phyloP scores from a whole-genome alignment of 2,329 filamentous ascomycete genomes.

The Chaetomiaceae sp. region DNA sequence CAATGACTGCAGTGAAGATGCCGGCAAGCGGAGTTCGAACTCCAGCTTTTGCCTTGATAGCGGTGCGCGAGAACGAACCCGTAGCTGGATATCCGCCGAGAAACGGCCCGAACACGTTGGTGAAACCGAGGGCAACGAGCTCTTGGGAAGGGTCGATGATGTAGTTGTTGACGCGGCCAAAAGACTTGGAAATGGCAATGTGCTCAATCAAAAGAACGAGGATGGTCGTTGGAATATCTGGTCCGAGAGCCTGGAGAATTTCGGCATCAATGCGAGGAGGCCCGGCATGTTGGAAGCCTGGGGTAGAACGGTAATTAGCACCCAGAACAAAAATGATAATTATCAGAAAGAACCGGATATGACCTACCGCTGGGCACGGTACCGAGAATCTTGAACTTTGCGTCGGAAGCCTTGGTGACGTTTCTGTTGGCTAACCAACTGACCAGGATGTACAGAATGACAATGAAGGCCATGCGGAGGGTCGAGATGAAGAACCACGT shows the following conservation, averaged over 20 bases:
- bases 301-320: slow-evolving; percentile 5
- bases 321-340: neutral
- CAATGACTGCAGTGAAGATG: slow-evolving; percentile 70
- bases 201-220: slow-evolving; percentile 96
- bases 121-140: slow-evolving; percentile 88
- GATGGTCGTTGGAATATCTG: slow-evolving; percentile 75
- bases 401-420: slow-evolving; percentile 42
- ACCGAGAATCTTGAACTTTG: slow-evolving; percentile 70
- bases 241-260: slow-evolving; percentile 65
- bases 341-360: neutral
- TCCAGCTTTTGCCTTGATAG: slow-evolving; percentile 80
- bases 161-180: slow-evolving; percentile 97
- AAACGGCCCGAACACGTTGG: slow-evolving; percentile 87
- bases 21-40: slow-evolving; percentile 75
- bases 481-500: slow-evolving; percentile 72
- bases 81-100: slow-evolving; percentile 89
- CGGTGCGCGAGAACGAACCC: slow-evolving; percentile 66
- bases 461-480: slow-evolving; percentile 68
- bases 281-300: slow-evolving; percentile 76
- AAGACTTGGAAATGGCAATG: slow-evolving; percentile 96
- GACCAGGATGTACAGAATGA: slow-evolving; percentile 77
- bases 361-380: slow-evolving; percentile 66
- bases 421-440: slow-evolving; percentile 76
- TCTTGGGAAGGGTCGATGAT: slow-evolving; percentile 95
- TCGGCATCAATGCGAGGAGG: slow-evolving; percentile 63